A percentile compares a stretch with the other conserved stretches of the same genome.
These are phyloP conservation scores for Agarophyton chilense DNA, from an alignment of 23 red algal genomes.

Conservation along the genomic window DNA sequence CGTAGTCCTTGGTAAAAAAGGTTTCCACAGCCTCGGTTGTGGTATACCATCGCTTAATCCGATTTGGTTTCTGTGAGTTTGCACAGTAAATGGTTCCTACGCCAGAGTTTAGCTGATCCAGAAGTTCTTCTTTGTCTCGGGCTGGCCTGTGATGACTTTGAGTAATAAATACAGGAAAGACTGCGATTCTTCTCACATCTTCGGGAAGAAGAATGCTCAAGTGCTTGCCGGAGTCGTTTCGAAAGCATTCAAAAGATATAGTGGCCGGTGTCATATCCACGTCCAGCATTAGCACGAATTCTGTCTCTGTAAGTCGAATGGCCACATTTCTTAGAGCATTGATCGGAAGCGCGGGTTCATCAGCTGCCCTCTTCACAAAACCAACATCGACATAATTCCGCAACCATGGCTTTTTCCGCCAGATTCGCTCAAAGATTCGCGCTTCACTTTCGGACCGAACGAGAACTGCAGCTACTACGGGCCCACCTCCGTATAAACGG, in stretches of 20 bases:
- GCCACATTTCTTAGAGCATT: conserved; percentile 90
- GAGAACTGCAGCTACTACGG: conserved; percentile 65
- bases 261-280: conserved; percentile 82
- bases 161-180: conserved; percentile 56
- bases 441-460: conserved; percentile 31
- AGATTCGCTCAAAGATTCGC: conserved; percentile 25
- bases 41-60: conserved; percentile 69
- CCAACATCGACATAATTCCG: conserved; percentile 52
- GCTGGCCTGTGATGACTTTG: conserved; percentile 48
- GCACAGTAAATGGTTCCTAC: conserved; percentile 63
- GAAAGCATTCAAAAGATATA: conserved; percentile 44
- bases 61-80: conserved; percentile 68
- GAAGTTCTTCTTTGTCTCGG: conserved; percentile 39
- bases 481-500: conserved; percentile 51
- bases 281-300: conserved; percentile 79
- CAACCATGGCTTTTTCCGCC: conserved; percentile 44
- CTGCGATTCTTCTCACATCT: conserved; percentile 19
- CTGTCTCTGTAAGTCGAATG: conserved; percentile 63
- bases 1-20: conserved; percentile 71
- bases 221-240: neutral
- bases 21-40: conserved; percentile 26
- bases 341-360: conserved; percentile 62
- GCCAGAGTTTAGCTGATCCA: conserved; percentile 9
- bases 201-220: conserved; percentile 15
- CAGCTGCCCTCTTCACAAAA: conserved; percentile 7